A percentile compares a stretch with the other conserved stretches of the same genome.
Evolutionary conservation across 306 rosid genomes (phyloP).

Genomic region (Pyrus bretschneideri): DNA sequence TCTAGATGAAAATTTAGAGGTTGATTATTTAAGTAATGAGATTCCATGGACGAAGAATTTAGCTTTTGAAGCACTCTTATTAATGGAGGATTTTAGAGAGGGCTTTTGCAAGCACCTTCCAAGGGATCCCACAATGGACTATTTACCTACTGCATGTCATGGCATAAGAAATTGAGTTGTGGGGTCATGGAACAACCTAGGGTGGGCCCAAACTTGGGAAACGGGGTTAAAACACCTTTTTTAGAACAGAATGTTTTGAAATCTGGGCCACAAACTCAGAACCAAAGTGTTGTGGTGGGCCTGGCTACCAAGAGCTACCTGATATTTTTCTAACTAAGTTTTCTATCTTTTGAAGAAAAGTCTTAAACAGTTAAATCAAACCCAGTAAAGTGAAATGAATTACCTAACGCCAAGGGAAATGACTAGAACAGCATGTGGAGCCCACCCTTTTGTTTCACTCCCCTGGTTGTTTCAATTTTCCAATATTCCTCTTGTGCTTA

Average conservation of each 20-base stretch:
- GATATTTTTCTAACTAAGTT: neutral
- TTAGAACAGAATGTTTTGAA: neutral
- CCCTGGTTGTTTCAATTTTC: neutral
- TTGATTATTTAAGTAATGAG: neutral
- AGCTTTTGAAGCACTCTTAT: neutral
- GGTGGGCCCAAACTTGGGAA: neutral
- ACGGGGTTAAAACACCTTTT: neutral
- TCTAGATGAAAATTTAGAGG: neutral
- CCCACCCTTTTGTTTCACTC: constrained; percentile 2
- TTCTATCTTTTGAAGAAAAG: neutral
- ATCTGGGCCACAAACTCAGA: neutral
- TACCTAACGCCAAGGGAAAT: neutral
- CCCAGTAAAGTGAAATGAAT: neutral
- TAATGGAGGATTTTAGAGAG: neutral
- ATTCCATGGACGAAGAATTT: neutral
- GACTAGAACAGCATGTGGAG: neutral
- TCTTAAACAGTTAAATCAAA: neutral
- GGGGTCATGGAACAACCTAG: neutral
- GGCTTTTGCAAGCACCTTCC: neutral
- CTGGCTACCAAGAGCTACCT: neutral
- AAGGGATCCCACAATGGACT: neutral
- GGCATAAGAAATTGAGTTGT: neutral
- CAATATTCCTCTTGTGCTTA: neutral
- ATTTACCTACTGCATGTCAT: neutral
- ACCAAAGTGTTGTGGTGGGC: neutral